Percentiles rank a stretch among this genome's conserved stretches.
phyloP scores from a whole-genome alignment of 345 rosid genomes.

The Nasturtium officinale region DNA sequence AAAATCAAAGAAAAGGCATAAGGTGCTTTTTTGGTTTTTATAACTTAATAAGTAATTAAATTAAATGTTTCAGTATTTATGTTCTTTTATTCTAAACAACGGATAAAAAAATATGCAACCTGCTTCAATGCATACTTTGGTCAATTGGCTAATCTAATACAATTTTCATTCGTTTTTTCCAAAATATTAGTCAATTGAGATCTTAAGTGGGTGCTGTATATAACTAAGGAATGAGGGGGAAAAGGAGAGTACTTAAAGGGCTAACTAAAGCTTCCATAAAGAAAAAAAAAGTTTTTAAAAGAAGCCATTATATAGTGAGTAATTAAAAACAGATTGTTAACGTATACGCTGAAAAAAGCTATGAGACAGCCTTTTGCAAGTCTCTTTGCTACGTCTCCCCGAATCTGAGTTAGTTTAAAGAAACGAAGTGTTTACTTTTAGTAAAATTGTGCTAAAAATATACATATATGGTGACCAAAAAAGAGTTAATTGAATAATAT shows the following conservation, averaged over 20 bases:
- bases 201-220: background rate
- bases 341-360: slow-evolving; percentile 41
- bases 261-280: slow-evolving; percentile 44
- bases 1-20: too few relatives aligned
- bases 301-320: slow-evolving; percentile 34
- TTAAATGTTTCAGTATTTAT: too few relatives aligned
- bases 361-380: slow-evolving; percentile 43
- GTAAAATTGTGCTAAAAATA: slow-evolving; percentile 20
- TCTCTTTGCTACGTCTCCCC: slow-evolving; percentile 39
- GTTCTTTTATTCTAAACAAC: background rate
- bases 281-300: slow-evolving; percentile 27
- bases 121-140: background rate
- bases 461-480: slow-evolving; percentile 15
- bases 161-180: background rate
- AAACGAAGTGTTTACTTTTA: slow-evolving; percentile 7
- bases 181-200: slow-evolving; percentile 1
- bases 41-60: too few relatives aligned
- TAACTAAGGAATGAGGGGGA: slow-evolving; percentile 10
- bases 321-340: slow-evolving; percentile 30
- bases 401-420: slow-evolving; percentile 40
- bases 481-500: background rate
- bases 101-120: background rate
- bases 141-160: background rate
- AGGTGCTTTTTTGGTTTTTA: too few relatives aligned
- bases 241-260: slow-evolving; percentile 24